phyloP scores from a whole-genome alignment of 768 basidiomycete genomes.

The Boletus rufocinnamomeus region DNA sequence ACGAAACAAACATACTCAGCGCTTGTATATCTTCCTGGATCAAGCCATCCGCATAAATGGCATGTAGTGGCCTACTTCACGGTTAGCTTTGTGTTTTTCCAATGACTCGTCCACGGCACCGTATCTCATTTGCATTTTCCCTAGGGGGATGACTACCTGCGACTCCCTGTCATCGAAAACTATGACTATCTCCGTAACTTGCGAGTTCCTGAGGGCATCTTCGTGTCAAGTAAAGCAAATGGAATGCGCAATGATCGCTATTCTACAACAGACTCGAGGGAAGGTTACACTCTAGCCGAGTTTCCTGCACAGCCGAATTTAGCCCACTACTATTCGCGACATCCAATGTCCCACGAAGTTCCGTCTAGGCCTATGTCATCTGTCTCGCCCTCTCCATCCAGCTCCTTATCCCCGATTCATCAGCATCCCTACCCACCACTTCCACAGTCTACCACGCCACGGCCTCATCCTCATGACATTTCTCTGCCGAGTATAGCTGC shows the following conservation, averaged over 20 bases:
- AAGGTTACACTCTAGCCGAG: slow-evolving; percentile 15
- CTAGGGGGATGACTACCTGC: slow-evolving; percentile 68
- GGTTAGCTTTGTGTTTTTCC: slow-evolving; percentile 41
- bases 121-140: slow-evolving; percentile 13
- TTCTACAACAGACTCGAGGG: slow-evolving; percentile 20
- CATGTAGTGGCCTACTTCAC: slow-evolving; percentile 84
- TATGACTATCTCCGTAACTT: slow-evolving; percentile 73
- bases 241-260: slow-evolving; percentile 33
- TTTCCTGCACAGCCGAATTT: slow-evolving; percentile 8
- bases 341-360: slow-evolving; percentile 15
- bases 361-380: slow-evolving; percentile 16
- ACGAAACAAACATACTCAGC: slow-evolving; percentile 88
- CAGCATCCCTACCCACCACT: slow-evolving; percentile 9
- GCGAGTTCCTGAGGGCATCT: slow-evolving; percentile 69
- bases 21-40: slow-evolving; percentile 63
- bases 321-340: slow-evolving; percentile 12
- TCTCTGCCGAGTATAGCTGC: slow-evolving; percentile 29
- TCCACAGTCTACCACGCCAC: slow-evolving; percentile 4
- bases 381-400: slow-evolving; percentile 18
- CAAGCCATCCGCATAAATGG: slow-evolving; percentile 67
- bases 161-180: slow-evolving; percentile 70
- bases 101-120: background rate
- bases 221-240: slow-evolving; percentile 63
- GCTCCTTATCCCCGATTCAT: slow-evolving; percentile 14
- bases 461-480: slow-evolving; percentile 7